Percentiles rank a stretch among this genome's conserved stretches.
These are phyloP conservation scores for Pichia californica DNA, from an alignment of 805 yeast species.

Conservation along the genomic window DNA sequence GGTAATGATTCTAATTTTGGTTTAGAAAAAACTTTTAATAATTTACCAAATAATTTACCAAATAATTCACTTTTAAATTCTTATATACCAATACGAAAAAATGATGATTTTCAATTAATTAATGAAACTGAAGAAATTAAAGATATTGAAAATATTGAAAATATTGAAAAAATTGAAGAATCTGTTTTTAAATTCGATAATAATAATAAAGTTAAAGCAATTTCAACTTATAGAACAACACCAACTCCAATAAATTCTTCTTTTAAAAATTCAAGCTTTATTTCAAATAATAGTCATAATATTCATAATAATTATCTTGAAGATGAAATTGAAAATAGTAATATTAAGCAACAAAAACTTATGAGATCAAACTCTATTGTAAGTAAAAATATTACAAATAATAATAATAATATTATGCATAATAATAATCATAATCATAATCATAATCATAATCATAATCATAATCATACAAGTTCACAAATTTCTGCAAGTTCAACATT, in stretches of 20 bases:
- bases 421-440: neutral
- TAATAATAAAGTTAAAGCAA: slow-evolving; percentile 18
- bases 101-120: too few relatives aligned
- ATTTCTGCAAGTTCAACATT: slow-evolving; percentile 6
- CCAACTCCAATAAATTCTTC: slow-evolving; percentile 19
- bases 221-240: slow-evolving; percentile 28
- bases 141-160: too few relatives aligned
- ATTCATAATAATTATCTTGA: neutral
- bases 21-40: slow-evolving; percentile 21
- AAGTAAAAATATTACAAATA: neutral
- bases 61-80: too few relatives aligned
- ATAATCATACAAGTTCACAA: neutral
- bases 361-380: too few relatives aligned
- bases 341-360: neutral
- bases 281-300: neutral
- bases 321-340: too few relatives aligned
- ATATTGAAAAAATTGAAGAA: neutral
- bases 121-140: too few relatives aligned
- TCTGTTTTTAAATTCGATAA: slow-evolving; percentile 12
- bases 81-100: too few relatives aligned
- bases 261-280: too few relatives aligned
- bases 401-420: neutral
- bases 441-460: neutral
- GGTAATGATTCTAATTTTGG: slow-evolving; percentile 27
- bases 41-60: slow-evolving; percentile 9